Conservation (phyloP, 2,329 filamentous ascomycete genomes). For the Beauveria brongniartii region DNA sequence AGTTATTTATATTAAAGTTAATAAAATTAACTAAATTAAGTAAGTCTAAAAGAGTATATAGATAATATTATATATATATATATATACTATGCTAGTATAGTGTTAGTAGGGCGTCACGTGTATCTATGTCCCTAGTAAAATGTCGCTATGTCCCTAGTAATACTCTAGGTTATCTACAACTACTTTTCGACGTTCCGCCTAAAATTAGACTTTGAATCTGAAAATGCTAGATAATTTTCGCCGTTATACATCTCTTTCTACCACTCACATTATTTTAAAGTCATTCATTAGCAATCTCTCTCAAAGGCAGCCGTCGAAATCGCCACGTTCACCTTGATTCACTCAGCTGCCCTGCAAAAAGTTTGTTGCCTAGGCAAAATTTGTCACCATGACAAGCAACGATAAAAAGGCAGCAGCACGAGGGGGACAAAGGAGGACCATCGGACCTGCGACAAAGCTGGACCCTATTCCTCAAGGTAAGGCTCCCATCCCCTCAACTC, state of each 20-base stretch:
- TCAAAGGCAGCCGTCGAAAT: neutral
- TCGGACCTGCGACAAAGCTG: conserved; percentile 23
- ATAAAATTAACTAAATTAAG: too few relatives aligned
- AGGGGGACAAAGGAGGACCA: neutral
- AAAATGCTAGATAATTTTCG: neutral
- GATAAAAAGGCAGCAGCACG: neutral
- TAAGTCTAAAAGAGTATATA: too few relatives aligned
- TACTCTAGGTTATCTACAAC: too few relatives aligned
- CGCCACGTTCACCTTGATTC: neutral
- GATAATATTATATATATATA: too few relatives aligned
- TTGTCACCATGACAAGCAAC: neutral
- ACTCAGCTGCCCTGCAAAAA: neutral
- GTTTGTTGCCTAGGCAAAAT: neutral
- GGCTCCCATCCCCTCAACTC: neutral
- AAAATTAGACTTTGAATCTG: neutral
- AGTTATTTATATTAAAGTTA: too few relatives aligned
- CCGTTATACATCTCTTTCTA: too few relatives aligned
- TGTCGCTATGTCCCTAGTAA: too few relatives aligned
- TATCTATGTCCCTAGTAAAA: too few relatives aligned
- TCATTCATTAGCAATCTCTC: neutral
- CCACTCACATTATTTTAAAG: neutral
- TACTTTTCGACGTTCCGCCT: too few relatives aligned
- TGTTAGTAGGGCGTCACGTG: too few relatives aligned
- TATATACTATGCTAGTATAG: too few relatives aligned
- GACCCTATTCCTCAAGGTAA: conserved; percentile 27